Conservation (phyloP, 371 early-diverging fungal species). For the Circinella umbellata region DNA sequence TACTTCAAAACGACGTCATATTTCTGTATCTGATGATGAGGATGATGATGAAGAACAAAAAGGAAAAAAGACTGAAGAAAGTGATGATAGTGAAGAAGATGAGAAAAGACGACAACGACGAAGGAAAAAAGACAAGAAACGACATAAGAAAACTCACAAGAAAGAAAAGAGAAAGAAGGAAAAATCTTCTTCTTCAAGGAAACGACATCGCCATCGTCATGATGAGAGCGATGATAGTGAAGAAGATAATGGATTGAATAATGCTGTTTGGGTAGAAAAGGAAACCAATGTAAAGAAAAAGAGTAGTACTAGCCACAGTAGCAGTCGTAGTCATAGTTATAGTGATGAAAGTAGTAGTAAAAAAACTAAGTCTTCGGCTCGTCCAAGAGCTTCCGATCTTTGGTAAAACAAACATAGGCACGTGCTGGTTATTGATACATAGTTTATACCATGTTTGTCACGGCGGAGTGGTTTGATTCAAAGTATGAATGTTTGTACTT, state of each 20-base stretch:
- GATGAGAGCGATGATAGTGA: constrained; percentile 13
- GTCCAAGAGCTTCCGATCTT: constrained; percentile 11
- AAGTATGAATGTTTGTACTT: no score
- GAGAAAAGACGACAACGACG: constrained; percentile 27
- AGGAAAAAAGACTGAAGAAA: no score
- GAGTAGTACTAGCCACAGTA: neutral
- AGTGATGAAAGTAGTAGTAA: constrained; percentile 1
- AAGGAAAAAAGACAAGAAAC: constrained; percentile 12
- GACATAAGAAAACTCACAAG: constrained; percentile 24
- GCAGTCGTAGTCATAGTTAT: neutral
- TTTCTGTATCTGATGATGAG: constrained; percentile 40
- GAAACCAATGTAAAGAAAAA: constrained; percentile 10
- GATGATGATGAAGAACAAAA: constrained; percentile 18
- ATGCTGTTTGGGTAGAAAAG: constrained; percentile 22
- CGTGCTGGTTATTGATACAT: neutral
- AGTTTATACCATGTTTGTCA: neutral
- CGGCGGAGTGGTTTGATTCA: no score
- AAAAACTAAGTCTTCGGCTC: neutral
- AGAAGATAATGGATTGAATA: constrained; percentile 8
- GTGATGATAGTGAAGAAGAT: constrained; percentile 22
- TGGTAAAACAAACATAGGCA: neutral
- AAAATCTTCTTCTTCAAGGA: constrained; percentile 9
- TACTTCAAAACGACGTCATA: constrained; percentile 29
- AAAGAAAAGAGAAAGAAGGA: constrained; percentile 25
- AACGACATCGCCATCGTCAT: constrained; percentile 15